These are phyloP conservation scores for Mycosphaerella arachidis DNA, from an alignment of 2,329 filamentous ascomycete genomes.

Conservation along the genomic window DNA sequence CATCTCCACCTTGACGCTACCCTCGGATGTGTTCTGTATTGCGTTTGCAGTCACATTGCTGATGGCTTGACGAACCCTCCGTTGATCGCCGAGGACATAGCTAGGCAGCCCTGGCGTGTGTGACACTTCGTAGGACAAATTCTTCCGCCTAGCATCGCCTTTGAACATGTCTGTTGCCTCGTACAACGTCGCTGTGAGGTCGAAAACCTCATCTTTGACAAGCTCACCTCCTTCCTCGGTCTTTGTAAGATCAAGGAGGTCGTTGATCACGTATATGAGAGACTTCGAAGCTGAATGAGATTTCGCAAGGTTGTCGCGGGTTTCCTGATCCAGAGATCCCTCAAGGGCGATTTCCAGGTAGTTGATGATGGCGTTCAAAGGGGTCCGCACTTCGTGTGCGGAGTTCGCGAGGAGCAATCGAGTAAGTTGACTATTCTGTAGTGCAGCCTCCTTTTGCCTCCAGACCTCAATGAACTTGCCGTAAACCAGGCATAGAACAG, in stretches of 20 bases:
- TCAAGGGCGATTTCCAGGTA: constrained; percentile 89
- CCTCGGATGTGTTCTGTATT: constrained; percentile 67
- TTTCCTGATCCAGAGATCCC: constrained; percentile 72
- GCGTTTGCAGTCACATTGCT: constrained; percentile 82
- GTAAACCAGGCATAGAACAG: constrained; percentile 82
- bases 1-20: constrained; percentile 66
- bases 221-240: constrained; percentile 75
- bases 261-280: constrained; percentile 89
- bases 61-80: constrained; percentile 75
- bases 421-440: constrained; percentile 78
- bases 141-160: constrained; percentile 71
- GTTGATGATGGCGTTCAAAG: constrained; percentile 89
- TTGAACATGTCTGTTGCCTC: constrained; percentile 73
- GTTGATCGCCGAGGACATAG: constrained; percentile 71
- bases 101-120: constrained; percentile 65
- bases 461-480: constrained; percentile 89
- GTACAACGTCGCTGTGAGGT: constrained; percentile 64
- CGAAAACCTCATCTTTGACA: constrained; percentile 75
- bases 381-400: constrained; percentile 85
- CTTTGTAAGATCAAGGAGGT: constrained; percentile 82
- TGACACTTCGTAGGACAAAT: constrained; percentile 63
- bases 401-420: constrained; percentile 77
- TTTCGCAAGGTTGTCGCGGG: constrained; percentile 73
- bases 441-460: constrained; percentile 80
- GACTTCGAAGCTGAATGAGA: constrained; percentile 91